Evolutionary conservation across 2,329 filamentous ascomycete species (phyloP), one percentile per base, ranked within the genome.

Genomic region (Metarhizium brunneum): DNA sequence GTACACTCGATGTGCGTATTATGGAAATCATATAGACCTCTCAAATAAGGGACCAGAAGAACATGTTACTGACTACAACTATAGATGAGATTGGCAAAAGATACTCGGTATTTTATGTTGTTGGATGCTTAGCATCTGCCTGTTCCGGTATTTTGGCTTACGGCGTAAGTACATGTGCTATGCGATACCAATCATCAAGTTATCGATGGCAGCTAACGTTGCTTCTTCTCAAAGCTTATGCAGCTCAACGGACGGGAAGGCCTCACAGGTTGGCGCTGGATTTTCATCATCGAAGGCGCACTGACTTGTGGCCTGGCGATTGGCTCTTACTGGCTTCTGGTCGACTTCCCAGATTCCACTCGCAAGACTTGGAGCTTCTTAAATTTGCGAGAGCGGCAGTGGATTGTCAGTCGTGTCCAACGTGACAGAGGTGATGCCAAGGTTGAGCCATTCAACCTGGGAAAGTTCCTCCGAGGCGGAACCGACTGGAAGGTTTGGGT

Each of bases 131-230:
- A 6, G 83, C 86, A 0, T 79, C 82, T 0, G 86, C 82, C 2
- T 85, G 86, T 61, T 75, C 83, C 0, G 85, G 86, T 55, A 84
- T 90, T 50, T 74, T 90, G 2, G 84, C 87, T 13, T 90, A 83
- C 54, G 87, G 86, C 5, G 73, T 85, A 62, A 38, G 52, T 53
- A 32, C n/a, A 29, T 11, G 42, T 6, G 11, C 20, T 18, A 20
- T 20, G 42, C n/a, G 8, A 45, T 10, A 45, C 7, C 42, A 18
- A 20, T 11, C 2, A 20, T 45, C 16, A 11, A 25, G 8, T 8
- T 25, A 13, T 20, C 40, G 14, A 18, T 18, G n/a, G 47, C 54
- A 25, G 40, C 48, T 49, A 42, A 3, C 13, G 25, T 30, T 29
- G 40, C 0, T 8, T 52, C 36, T 40, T 32, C n/a, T 6, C 29